Percentiles rank a stretch among this genome's conserved stretches.
Conservation (phyloP, 2,329 filamentous ascomycete species). For the Incumbomyces delicatus region DNA sequence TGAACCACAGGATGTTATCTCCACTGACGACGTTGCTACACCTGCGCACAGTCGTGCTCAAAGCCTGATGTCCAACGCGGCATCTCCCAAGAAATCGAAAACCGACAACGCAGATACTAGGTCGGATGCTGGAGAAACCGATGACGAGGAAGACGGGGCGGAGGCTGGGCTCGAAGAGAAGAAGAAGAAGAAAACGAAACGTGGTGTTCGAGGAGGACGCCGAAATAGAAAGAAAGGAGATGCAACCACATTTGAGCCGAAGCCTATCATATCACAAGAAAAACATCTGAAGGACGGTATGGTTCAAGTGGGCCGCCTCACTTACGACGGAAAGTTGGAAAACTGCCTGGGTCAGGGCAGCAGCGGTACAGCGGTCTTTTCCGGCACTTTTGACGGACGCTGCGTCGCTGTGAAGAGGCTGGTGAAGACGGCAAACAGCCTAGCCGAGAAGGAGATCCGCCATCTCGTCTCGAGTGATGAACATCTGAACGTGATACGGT, state of each 20-base stretch:
- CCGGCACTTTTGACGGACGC: constrained; percentile 85
- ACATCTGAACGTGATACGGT: constrained; percentile 92
- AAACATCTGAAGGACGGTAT: constrained; percentile 50
- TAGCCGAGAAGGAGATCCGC: constrained; percentile 87
- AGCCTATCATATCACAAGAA: constrained; percentile 25
- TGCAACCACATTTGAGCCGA: constrained; percentile 19
- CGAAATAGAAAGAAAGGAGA: constrained; percentile 23
- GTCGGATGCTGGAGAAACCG: constrained; percentile 15
- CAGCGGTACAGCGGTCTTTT: constrained; percentile 93
- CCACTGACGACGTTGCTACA: constrained; percentile 1
- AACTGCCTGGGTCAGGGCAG: constrained; percentile 64
- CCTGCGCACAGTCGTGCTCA: constrained; percentile 16
- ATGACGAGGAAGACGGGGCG: constrained; percentile 1
- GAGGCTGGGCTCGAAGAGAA: background rate
- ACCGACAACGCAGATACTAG: constrained; percentile 12
- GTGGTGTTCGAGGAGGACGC: constrained; percentile 23
- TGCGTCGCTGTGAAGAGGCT: constrained; percentile 94
- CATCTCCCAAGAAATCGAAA: constrained; percentile 2
- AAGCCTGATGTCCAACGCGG: constrained; percentile 7
- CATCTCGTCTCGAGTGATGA: constrained; percentile 88
- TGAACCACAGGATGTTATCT: background rate
- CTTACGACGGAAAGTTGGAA: constrained; percentile 45
- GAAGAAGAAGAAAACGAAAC: constrained; percentile 18
- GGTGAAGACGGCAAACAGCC: constrained; percentile 90
- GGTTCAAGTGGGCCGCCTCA: constrained; percentile 51